A percentile compares a stretch with the other conserved stretches of the same genome.
These are phyloP conservation scores for Akanthomyces uredinophilus DNA, from an alignment of 2,329 filamentous ascomycete genomes.

Conservation along the genomic window DNA sequence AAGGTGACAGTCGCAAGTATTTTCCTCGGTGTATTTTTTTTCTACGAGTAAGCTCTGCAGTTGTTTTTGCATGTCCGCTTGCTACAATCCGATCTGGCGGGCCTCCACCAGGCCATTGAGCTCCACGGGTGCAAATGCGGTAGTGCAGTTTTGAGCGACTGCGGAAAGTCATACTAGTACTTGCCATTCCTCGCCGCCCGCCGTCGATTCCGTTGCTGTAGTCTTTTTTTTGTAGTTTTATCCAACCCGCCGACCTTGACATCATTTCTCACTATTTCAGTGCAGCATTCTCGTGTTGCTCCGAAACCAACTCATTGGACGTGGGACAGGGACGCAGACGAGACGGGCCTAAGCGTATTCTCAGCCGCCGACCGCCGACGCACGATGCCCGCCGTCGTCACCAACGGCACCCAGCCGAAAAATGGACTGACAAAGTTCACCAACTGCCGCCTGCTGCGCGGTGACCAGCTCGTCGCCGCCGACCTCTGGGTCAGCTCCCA, in stretches of 20 bases:
- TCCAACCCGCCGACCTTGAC: background rate
- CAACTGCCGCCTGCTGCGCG: slow-evolving; percentile 74
- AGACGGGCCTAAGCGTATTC: no score
- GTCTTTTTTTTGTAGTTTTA: background rate
- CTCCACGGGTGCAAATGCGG: background rate
- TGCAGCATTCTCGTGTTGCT: background rate
- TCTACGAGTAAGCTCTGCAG: background rate
- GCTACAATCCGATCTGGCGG: slow-evolving; percentile 9
- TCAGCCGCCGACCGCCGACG: background rate
- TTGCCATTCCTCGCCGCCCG: background rate
- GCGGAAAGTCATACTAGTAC: slow-evolving; percentile 9
- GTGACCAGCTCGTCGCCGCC: slow-evolving; percentile 61
- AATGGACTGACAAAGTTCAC: slow-evolving; percentile 77
- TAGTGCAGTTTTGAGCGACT: slow-evolving; percentile 14
- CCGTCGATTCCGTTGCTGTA: background rate
- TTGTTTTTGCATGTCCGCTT: background rate
- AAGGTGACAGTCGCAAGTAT: slow-evolving; percentile 13
- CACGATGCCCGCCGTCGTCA: slow-evolving; percentile 46
- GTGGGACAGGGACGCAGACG: no score
- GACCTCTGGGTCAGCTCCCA: slow-evolving; percentile 86
- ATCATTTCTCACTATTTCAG: background rate
- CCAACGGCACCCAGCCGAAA: slow-evolving; percentile 27
- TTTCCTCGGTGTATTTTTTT: background rate
- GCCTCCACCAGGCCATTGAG: background rate
- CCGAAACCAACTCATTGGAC: background rate